Evolutionary conservation across 2,329 filamentous ascomycete species (phyloP).

Genomic region (Ambrosiella cleistominuta): DNA sequence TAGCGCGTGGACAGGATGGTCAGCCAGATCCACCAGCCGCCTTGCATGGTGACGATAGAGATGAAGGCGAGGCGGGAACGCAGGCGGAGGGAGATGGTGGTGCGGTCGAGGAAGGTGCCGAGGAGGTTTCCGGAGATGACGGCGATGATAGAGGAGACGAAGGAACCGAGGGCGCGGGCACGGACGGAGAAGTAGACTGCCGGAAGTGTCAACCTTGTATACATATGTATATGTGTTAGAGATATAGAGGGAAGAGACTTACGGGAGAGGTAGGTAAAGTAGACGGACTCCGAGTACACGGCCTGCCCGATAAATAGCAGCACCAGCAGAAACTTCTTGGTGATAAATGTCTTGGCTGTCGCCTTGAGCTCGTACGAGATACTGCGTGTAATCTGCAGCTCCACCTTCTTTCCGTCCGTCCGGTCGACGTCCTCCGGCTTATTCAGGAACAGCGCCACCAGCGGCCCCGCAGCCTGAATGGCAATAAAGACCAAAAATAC

Average conservation of each 20-base stretch:
- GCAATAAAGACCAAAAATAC: constrained; percentile 57
- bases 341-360: constrained; percentile 41
- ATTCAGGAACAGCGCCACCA: constrained; percentile 47
- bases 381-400: constrained; percentile 37
- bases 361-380: constrained; percentile 41
- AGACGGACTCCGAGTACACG: constrained; percentile 54
- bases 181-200: constrained; percentile 52
- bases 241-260: constrained; percentile 14
- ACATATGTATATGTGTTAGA: background rate
- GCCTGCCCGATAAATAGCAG: constrained; percentile 52
- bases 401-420: constrained; percentile 44
- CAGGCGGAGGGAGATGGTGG: constrained; percentile 32
- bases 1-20: constrained; percentile 48
- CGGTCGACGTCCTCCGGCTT: constrained; percentile 44
- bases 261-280: constrained; percentile 47
- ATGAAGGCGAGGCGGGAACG: constrained; percentile 39
- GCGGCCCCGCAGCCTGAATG: constrained; percentile 45
- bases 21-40: constrained; percentile 56
- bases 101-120: constrained; percentile 45
- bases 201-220: background rate
- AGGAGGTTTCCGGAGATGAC: constrained; percentile 48
- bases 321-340: constrained; percentile 43
- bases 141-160: constrained; percentile 50
- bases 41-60: constrained; percentile 38
- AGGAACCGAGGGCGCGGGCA: constrained; percentile 50